A percentile compares a stretch with the other conserved stretches of the same genome.
Evolutionary conservation across 371 early-diverging fungal species (phyloP).

Genomic region (Circinella umbellata): DNA sequence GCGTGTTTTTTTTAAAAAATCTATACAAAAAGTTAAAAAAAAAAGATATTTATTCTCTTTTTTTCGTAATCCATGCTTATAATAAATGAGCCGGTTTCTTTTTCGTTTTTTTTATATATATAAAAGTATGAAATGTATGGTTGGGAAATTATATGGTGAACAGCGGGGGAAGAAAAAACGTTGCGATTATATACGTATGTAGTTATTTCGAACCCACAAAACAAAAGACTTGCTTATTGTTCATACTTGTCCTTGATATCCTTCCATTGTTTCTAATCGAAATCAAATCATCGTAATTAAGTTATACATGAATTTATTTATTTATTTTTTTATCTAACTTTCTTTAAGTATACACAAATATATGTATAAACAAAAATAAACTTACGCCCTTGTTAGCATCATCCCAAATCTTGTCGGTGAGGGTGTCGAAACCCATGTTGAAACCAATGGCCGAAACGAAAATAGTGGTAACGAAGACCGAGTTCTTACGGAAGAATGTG

Average conservation of each 20-base stretch:
- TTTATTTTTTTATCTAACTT: too few relatives aligned
- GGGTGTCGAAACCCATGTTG: constrained; percentile 77
- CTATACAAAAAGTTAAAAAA: not conserved
- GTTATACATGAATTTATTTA: not conserved
- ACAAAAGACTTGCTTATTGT: constrained; percentile 16
- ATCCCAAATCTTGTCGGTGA: constrained; percentile 77
- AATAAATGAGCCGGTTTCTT: too few relatives aligned
- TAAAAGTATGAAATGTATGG: not conserved
- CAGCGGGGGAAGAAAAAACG: too few relatives aligned
- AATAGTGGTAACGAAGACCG: constrained; percentile 73
- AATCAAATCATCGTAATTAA: constrained; percentile 11
- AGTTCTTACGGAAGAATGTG: constrained; percentile 75
- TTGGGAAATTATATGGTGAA: not conserved
- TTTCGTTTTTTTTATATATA: too few relatives aligned
- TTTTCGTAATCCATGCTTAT: not conserved
- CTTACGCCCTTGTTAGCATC: constrained; percentile 85
- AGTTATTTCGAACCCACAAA: not conserved
- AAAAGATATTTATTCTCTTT: not conserved
- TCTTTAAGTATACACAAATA: too few relatives aligned
- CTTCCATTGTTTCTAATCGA: constrained; percentile 70
- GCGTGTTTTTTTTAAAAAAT: not conserved
- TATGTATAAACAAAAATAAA: constrained; percentile 14
- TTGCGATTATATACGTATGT: not conserved
- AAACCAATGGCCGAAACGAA: constrained; percentile 81
- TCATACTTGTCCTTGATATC: constrained; percentile 75